Conservation (phyloP, 139 green algal genomes). For the Tetraselmis chui region DNA sequence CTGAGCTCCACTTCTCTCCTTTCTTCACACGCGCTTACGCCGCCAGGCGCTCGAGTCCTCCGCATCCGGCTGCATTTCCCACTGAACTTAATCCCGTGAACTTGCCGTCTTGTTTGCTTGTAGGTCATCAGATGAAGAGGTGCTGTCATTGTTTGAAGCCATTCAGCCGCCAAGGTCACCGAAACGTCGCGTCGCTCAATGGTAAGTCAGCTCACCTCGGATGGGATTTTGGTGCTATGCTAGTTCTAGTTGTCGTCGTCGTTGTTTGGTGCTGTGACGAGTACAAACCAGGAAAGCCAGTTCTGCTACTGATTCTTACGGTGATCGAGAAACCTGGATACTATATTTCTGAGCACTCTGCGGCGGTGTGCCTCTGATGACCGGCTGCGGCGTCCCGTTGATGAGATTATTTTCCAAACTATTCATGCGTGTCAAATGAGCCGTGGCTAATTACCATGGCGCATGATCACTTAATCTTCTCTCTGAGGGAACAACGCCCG, state of each 20-base stretch:
- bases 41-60: too few species aligned
- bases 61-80: too few species aligned
- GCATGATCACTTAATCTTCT: background rate
- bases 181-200: too few species aligned
- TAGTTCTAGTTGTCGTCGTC: too few species aligned
- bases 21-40: too few species aligned
- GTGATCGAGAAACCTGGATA: background rate
- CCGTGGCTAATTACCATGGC: background rate
- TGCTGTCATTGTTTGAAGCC: too few species aligned
- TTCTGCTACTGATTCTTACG: conserved; percentile 1
- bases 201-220: too few species aligned
- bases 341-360: background rate
- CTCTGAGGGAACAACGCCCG: background rate
- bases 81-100: too few species aligned
- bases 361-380: background rate
- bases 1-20: background rate
- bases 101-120: too few species aligned
- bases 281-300: background rate
- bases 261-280: background rate
- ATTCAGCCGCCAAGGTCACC: too few species aligned
- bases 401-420: background rate
- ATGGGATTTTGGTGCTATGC: too few species aligned
- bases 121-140: too few species aligned
- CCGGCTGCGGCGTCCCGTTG: background rate
- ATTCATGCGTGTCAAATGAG: background rate